Evolutionary conservation across 2,329 filamentous ascomycete genomes (phyloP), one percentile per base, ranked within the genome.

Genomic region (Fusarium begoniae): DNA sequence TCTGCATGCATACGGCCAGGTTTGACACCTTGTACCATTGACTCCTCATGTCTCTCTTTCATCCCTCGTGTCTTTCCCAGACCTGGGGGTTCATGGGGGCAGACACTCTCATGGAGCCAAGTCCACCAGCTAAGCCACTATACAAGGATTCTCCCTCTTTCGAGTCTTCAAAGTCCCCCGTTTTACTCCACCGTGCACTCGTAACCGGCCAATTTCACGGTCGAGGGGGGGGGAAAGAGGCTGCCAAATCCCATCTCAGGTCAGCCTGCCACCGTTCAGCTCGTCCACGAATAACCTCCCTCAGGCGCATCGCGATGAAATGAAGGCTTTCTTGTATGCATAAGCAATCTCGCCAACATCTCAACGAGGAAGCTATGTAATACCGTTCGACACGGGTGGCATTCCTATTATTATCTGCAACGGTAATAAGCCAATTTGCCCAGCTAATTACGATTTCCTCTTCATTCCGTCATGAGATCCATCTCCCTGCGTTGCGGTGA

Each of bases 71-170:
- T 72, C 72, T 75, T 72, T 58, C 53, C 55, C 54, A 67, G 57
- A 55, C 71, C 48, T 57, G 54, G 61, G 57, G 59, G 48, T 69
- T 69, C 45, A 58, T 53, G 22, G 22, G 63, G 22, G 63, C 70
- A 70, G 50, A 40, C 30, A 55, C 38, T 45, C 65, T 63, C 69
- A 69, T 72, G 73, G 63, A 26, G 63, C 45, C 26, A 32, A 37
- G 40, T 48, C 65, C 65, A 68, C 63, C 45, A 38, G 51, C 76
- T 75, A 75, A 75, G 76, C 62, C 73, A 68, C 75, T 37, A 61
- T 68, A 60, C 76, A 78, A 61, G 76, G 76, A 63, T 75, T 62
- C 67, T 74, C 76, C 73, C 66, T 76, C 72, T 50, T 66, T 69
- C 62, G 41, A 62, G 73, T 63, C 54, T 63, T 69, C 51, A 12